Percentiles rank a stretch among this genome's conserved stretches.
These are phyloP conservation scores for Sutorius australiensis DNA, from an alignment of 768 basidiomycete genomes.

Conservation along the genomic window DNA sequence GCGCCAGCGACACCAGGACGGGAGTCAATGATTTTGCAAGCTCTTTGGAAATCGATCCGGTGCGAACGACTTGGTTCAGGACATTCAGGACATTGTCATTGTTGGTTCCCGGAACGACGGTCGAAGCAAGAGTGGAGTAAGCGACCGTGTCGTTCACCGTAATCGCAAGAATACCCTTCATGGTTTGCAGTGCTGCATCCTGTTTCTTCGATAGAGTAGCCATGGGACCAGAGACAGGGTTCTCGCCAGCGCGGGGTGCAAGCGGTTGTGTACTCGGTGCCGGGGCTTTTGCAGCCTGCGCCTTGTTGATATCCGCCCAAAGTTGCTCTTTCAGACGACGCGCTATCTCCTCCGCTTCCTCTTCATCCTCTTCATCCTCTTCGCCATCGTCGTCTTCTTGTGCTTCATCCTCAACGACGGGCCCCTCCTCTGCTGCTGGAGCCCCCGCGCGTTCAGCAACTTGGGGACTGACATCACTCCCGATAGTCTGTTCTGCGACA, in stretches of 20 bases:
- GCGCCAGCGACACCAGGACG: slow-evolving; percentile 59
- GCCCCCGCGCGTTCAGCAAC: not conserved
- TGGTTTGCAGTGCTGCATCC: slow-evolving; percentile 60
- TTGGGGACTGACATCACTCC: not conserved
- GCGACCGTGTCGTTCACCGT: slow-evolving; percentile 56
- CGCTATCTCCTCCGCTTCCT: slow-evolving; percentile 72
- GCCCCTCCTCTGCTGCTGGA: slow-evolving; percentile 18
- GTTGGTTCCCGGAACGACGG: slow-evolving; percentile 45
- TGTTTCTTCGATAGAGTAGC: slow-evolving; percentile 39
- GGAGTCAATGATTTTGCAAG: slow-evolving; percentile 57
- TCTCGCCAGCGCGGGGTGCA: not conserved
- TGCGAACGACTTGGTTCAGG: slow-evolving; percentile 45
- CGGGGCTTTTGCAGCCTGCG: slow-evolving; percentile 41
- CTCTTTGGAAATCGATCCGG: slow-evolving; percentile 48
- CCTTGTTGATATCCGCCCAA: slow-evolving; percentile 72
- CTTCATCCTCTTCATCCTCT: slow-evolving; percentile 51
- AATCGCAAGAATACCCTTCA: slow-evolving; percentile 57
- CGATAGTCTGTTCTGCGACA: slow-evolving; percentile 6
- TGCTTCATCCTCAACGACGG: slow-evolving; percentile 41
- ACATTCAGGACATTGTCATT: slow-evolving; percentile 51
- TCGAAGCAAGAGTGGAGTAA: slow-evolving; percentile 47
- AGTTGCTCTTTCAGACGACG: slow-evolving; percentile 71
- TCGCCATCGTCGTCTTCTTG: slow-evolving; percentile 51
- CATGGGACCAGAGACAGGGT: slow-evolving; percentile 11
- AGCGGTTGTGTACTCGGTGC: slow-evolving; percentile 17